Base-by-base conservation (phyloP, 2,329 filamentous ascomycete genomes). In the Mariannaea elegans region DNA sequence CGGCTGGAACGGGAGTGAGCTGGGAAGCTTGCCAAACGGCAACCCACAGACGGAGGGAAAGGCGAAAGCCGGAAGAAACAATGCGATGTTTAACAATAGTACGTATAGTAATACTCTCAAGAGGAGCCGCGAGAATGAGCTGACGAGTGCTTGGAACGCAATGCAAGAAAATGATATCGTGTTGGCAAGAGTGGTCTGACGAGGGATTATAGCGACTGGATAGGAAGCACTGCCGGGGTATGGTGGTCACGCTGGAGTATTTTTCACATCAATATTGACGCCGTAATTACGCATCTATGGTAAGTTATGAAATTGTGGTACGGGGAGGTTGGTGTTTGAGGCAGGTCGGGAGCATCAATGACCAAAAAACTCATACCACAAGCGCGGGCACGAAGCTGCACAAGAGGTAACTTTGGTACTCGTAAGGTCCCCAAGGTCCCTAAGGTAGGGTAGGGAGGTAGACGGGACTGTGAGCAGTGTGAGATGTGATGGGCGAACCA, bases 51-150 rank as follows among this genome's bases (percentile, higher is more conserved):
- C 31, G 14, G 49, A 54, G 45, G 14, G 10, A 48, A 49, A 49
- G 48, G 56, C 42, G 42, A 58, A 53, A 45, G n/a, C 49, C 56
- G 50, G 56, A 23, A 50, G 49, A n/a, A 38, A 19, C 42, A 9
- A 24, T 23, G n/a, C 19, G n/a, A 21, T 3, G 36, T 21, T 4
- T 36, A 32, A 44, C 34, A 32, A 18, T 24, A 34, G 32, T 27
- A n/a, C 9, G 14, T 32, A 24, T 14, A 24, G 12, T 51, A 21
- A 9, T 18, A 29, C 16, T 31, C 21, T 12, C 34, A 16, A n/a
- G 44, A n/a, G 27, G 41, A 19, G 34, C 27, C 27, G 14, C 13
- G 18, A 51, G 13, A 16, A 38, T 49, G 56, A 36, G 34, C 38
- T 38, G 36, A 36, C 23, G 10, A 38, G 10, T 24, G 24, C 38